Percentiles rank a stretch among this genome's conserved stretches.
Conservation (phyloP, 2,329 filamentous ascomycete species). For the Aspergillus ustus region DNA sequence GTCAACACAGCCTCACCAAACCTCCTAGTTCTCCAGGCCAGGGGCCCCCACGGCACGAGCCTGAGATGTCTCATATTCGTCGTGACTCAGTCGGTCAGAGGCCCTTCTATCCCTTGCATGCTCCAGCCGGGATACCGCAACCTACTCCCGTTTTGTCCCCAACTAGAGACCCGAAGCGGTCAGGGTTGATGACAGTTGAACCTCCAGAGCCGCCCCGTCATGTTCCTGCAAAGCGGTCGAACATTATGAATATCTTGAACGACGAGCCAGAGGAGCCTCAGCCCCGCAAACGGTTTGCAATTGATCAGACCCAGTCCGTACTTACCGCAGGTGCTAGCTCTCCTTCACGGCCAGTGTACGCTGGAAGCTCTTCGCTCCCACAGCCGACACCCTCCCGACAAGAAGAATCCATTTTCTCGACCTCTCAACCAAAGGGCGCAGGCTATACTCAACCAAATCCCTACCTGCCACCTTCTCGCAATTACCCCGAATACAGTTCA, state of each 20-base stretch:
- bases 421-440: slow-evolving; percentile 32
- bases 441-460: slow-evolving; percentile 33
- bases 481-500: slow-evolving; percentile 39
- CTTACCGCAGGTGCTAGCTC: slow-evolving; percentile 24
- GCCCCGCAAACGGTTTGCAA: slow-evolving; percentile 51
- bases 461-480: slow-evolving; percentile 35
- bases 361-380: slow-evolving; percentile 27
- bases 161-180: slow-evolving; percentile 41
- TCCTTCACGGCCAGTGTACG: slow-evolving; percentile 35
- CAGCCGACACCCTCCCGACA: slow-evolving; percentile 30
- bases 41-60: slow-evolving; percentile 34
- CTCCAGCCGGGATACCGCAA: slow-evolving; percentile 34
- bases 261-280: slow-evolving; percentile 53
- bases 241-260: slow-evolving; percentile 55
- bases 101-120: slow-evolving; percentile 36
- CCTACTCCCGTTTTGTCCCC: slow-evolving; percentile 38
- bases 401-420: slow-evolving; percentile 30
- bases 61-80: slow-evolving; percentile 40
- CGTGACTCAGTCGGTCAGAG: slow-evolving; percentile 42
- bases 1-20: slow-evolving; percentile 41
- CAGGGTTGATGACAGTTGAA: slow-evolving; percentile 37
- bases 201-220: slow-evolving; percentile 44
- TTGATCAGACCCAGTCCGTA: slow-evolving; percentile 38
- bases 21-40: slow-evolving; percentile 41
- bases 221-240: slow-evolving; percentile 53